A percentile compares a stretch with the other conserved stretches of the same genome.
phyloP scores from a whole-genome alignment of 2,329 filamentous ascomycete species.

The Sphaerulina vaccinii region DNA sequence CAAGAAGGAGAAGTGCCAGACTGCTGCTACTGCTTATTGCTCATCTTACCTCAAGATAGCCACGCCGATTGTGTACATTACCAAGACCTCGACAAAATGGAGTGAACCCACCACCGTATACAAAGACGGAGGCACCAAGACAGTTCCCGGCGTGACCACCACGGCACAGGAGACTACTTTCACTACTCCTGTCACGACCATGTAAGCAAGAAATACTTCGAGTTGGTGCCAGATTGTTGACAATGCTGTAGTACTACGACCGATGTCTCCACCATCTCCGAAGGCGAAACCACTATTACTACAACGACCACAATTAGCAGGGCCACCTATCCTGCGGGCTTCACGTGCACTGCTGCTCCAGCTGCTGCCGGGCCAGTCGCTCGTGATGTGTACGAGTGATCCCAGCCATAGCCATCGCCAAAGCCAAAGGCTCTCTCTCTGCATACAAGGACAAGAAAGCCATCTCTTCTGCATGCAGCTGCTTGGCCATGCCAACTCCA shows the following conservation, averaged over 20 bases:
- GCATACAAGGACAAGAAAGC: slow-evolving; percentile 3
- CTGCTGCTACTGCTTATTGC: not conserved
- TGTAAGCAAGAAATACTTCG: not conserved
- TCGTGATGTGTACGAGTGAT: not conserved
- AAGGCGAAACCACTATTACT: not conserved
- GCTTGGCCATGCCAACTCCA: not conserved
- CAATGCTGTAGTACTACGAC: not conserved
- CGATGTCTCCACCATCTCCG: not conserved
- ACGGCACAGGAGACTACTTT: not conserved
- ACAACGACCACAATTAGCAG: not conserved
- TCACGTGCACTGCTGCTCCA: not conserved
- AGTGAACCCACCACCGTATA: not conserved
- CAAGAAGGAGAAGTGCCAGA: not conserved
- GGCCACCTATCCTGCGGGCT: not conserved
- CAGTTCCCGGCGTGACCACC: not conserved
- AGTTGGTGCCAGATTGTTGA: not conserved
- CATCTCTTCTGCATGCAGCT: slow-evolving; percentile 1
- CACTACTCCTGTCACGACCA: not conserved
- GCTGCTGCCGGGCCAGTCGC: not conserved
- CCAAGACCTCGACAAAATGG: not conserved
- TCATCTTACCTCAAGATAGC: slow-evolving; percentile 2
- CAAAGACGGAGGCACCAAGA: not conserved
- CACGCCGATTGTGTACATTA: not conserved
- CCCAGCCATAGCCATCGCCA: not conserved
- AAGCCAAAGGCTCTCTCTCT: not conserved